These are phyloP conservation scores for Myriosclerotinia curreyana DNA, from an alignment of 2,329 filamentous ascomycete species.

Conservation along the genomic window DNA sequence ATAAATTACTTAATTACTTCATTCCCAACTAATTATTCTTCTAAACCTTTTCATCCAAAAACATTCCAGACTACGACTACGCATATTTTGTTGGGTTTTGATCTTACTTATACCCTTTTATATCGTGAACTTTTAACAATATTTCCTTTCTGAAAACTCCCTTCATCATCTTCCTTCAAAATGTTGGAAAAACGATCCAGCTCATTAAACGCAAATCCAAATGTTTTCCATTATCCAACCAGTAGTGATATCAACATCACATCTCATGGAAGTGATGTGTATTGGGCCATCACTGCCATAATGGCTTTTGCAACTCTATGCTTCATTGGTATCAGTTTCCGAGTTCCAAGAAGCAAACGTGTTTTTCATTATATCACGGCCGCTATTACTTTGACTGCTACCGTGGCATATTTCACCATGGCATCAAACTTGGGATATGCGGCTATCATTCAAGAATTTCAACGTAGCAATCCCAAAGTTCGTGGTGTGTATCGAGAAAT, in stretches of 20 bases:
- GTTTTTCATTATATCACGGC: slow-evolving; percentile 65
- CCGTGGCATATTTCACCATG: slow-evolving; percentile 65
- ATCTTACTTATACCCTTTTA: background rate
- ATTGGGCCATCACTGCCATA: slow-evolving; percentile 58
- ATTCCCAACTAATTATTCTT: too few species aligned
- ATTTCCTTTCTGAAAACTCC: background rate
- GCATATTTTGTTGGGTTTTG: background rate
- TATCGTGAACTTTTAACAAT: background rate
- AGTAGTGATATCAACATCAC: slow-evolving; percentile 56
- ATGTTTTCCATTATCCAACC: slow-evolving; percentile 30
- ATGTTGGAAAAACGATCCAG: slow-evolving; percentile 25
- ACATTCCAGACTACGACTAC: too few species aligned
- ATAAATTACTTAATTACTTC: too few species aligned
- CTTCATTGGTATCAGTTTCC: slow-evolving; percentile 52
- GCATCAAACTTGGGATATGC: slow-evolving; percentile 63
- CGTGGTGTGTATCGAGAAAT: slow-evolving; percentile 56
- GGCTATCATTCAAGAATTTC: slow-evolving; percentile 60
- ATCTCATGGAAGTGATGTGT: slow-evolving; percentile 58
- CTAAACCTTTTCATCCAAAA: too few species aligned
- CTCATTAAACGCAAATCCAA: slow-evolving; percentile 30
- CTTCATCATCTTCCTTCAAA: background rate
- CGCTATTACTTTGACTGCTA: slow-evolving; percentile 54
- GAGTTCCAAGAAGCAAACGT: slow-evolving; percentile 54
- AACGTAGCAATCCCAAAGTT: slow-evolving; percentile 44
- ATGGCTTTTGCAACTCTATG: slow-evolving; percentile 54